These are phyloP conservation scores for Candida tropicalis DNA, from an alignment of 1,139 yeast genomes.

Conservation along the genomic window DNA sequence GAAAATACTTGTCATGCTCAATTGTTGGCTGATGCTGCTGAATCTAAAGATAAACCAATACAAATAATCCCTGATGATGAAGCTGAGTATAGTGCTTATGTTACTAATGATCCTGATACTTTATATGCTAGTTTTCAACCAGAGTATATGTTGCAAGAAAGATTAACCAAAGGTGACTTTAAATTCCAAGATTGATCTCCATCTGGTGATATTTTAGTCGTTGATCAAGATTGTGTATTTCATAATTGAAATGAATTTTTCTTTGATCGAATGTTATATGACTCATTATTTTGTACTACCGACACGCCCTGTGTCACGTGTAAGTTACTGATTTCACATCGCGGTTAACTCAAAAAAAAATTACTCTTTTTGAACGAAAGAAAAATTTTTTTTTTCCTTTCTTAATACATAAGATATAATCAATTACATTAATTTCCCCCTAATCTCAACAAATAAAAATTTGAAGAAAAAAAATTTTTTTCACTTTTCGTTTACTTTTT, in stretches of 20 bases:
- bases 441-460: slow-evolving; percentile 4
- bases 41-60: slow-evolving; percentile 23
- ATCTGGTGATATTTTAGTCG: too few species aligned
- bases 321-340: slow-evolving; percentile 37
- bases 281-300: neutral
- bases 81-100: slow-evolving; percentile 63
- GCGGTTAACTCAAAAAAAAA: slow-evolving; percentile 33
- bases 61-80: slow-evolving; percentile 53
- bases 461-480: slow-evolving; percentile 13
- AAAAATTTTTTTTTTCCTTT: slow-evolving; percentile 16
- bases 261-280: neutral
- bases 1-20: slow-evolving; percentile 75
- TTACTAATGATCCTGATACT: slow-evolving; percentile 62
- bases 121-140: slow-evolving; percentile 71
- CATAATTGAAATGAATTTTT: too few species aligned
- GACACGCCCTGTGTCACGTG: neutral
- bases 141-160: slow-evolving; percentile 28
- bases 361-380: slow-evolving; percentile 13
- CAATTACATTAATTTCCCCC: neutral
- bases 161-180: slow-evolving; percentile 12
- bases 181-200: neutral
- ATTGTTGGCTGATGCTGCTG: slow-evolving; percentile 45
- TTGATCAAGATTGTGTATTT: too few species aligned
- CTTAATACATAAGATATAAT: neutral
- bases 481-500: slow-evolving; percentile 6